Evolutionary conservation across 768 basidiomycete genomes (phyloP), one percentile per base, ranked within the genome.

Genomic region (Boletus patriciae): DNA sequence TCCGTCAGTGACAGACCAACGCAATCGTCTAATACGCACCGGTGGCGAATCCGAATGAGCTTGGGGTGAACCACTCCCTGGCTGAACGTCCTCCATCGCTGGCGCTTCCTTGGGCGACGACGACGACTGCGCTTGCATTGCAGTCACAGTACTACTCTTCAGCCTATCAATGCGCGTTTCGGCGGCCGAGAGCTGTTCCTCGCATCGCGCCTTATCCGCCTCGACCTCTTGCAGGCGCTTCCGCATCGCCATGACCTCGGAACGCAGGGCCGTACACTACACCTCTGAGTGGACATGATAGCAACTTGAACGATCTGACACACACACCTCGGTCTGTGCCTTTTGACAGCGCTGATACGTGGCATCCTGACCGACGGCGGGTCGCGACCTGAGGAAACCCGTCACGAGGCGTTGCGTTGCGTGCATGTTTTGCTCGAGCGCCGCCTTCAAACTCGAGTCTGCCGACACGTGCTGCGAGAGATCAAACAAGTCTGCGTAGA

Each of bases 101-200:
- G 42, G 65, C 50, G 74, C 78, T 37, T 69, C 65, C 50, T 67
- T 71, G 21, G 66, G 66, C 18, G 74, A 61, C 43, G 73, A 62
- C 21, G 74, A 62, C 47, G 74, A 62, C 53, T 72, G 77, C 23
- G 72, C 65, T 62, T 81, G 79, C 59, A 81, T 70, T n/a, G 76
- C 74, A 37, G 69, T 69, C 13, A 87, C 80, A 0, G 82, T 79
- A 44, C 73, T 73, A 61, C 86, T 88, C 58, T 75, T 78, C 27
- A 81, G 63, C 52, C 88, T 79, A 58, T 89, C 88, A 40, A 82
- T 71, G 23, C 85, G 84, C 54, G 75, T 84, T 69, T 90, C 85
- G 2, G 84, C 79, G 7, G 73, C 71, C 16, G 79, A 66, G 31
- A 90, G 82, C 21, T 80, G 77, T 37, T 77, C 73, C 54, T 78